A percentile compares a stretch with the other conserved stretches of the same genome.
phyloP scores from a whole-genome alignment of 345 rosid species.

The Syzygium aqueum region DNA sequence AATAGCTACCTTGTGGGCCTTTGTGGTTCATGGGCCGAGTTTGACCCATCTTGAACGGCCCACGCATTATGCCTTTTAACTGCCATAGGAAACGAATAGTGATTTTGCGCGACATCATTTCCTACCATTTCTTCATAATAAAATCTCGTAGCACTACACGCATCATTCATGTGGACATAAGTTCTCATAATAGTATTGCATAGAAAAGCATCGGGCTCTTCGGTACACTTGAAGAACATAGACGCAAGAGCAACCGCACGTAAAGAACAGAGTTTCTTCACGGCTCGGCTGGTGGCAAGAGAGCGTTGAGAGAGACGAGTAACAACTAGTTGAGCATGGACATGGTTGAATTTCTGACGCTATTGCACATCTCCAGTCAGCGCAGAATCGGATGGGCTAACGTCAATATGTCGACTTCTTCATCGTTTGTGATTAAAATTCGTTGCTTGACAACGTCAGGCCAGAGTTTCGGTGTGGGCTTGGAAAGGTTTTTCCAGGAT shows the following conservation, averaged over 20 bases:
- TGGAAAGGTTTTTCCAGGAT: conserved; percentile 32
- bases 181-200: conserved; percentile 50
- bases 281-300: conserved; percentile 32
- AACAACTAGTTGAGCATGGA: conserved; percentile 32
- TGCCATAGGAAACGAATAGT: conserved; percentile 49
- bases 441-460: conserved; percentile 12
- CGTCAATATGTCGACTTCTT: not conserved
- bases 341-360: conserved; percentile 27
- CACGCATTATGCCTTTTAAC: not conserved
- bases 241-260: conserved; percentile 29
- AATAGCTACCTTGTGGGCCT: too few species aligned
- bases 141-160: conserved; percentile 34
- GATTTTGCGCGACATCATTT: conserved; percentile 31
- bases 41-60: too few species aligned
- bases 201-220: conserved; percentile 49
- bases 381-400: conserved; percentile 27
- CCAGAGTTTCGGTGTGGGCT: conserved; percentile 36
- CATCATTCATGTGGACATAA: conserved; percentile 32
- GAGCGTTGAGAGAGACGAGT: conserved; percentile 34
- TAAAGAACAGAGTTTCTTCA: conserved; percentile 48
- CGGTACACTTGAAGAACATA: conserved; percentile 21
- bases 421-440: not conserved
- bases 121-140: conserved; percentile 44
- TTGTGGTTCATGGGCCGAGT: too few species aligned
- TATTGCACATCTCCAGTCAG: conserved; percentile 26